Conservation (phyloP, 163 green algal species). For the Scenedesmus sp. region DNA sequence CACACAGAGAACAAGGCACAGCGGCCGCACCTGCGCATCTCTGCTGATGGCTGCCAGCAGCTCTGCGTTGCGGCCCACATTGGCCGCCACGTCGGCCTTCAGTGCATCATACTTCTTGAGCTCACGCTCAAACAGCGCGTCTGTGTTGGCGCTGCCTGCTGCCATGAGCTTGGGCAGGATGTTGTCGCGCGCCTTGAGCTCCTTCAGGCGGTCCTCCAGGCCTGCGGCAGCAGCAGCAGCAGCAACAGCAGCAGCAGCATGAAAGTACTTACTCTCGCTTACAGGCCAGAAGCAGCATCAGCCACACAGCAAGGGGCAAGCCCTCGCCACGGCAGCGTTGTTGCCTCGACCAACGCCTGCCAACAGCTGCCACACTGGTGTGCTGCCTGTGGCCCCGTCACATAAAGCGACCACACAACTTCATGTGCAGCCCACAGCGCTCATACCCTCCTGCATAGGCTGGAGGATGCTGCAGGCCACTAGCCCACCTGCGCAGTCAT, state of each 20-base stretch:
- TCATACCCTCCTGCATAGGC: no score
- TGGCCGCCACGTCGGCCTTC: conserved; percentile 78
- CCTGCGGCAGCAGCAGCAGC: conserved; percentile 31
- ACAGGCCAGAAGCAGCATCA: neutral
- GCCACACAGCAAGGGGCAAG: neutral
- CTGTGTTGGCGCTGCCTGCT: conserved; percentile 46
- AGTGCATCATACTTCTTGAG: conserved; percentile 91
- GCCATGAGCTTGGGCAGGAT: conserved; percentile 93
- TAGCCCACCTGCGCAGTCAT: conserved; percentile 49
- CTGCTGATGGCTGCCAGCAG: conserved; percentile 70
- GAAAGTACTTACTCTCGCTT: no score
- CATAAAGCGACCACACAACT: no score
- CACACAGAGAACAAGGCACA: no score
- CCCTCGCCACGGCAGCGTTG: no score
- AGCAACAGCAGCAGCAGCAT: neutral
- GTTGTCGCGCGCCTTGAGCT: conserved; percentile 92
- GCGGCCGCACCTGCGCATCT: conserved; percentile 39
- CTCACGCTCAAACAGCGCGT: conserved; percentile 88
- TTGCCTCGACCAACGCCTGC: no score
- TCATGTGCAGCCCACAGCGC: no score
- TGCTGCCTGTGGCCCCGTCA: no score
- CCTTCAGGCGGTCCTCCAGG: conserved; percentile 92
- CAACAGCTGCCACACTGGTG: no score
- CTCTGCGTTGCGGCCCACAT: conserved; percentile 71
- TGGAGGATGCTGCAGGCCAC: no score